Percentiles rank a stretch among this genome's conserved stretches.
Conservation (phyloP, 345 rosid genomes). For the Odontarrhena argentea region DNA sequence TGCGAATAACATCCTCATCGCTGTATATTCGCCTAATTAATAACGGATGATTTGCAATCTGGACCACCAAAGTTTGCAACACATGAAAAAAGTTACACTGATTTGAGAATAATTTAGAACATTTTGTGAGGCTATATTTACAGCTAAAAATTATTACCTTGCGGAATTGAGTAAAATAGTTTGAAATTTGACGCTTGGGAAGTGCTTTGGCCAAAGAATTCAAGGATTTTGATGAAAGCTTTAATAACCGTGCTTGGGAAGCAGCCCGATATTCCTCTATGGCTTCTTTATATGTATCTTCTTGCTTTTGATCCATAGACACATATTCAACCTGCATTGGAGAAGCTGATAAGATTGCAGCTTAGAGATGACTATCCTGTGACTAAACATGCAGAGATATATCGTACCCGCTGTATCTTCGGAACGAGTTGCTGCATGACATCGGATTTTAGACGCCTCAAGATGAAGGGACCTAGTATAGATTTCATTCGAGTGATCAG, state of each 20-base stretch:
- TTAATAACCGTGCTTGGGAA: conserved; percentile 68
- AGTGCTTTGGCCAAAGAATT: conserved; percentile 55
- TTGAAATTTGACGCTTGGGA: conserved; percentile 87
- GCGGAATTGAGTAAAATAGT: conserved; percentile 90
- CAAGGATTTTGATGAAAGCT: conserved; percentile 53
- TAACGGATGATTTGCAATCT: conserved; percentile 99
- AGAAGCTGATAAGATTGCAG: conserved; percentile 16
- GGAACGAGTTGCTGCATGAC: conserved; percentile 98
- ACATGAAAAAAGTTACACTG: not conserved
- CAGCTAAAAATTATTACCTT: conserved; percentile 54
- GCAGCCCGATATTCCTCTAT: conserved; percentile 85
- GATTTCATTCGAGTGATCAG: conserved; percentile 90
- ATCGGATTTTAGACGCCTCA: conserved; percentile 94
- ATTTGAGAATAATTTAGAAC: not conserved
- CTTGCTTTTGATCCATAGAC: conserved; percentile 75
- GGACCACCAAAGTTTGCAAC: conserved; percentile 21
- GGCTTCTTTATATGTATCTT: conserved; percentile 79
- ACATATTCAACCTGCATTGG: conserved; percentile 81
- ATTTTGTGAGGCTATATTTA: not conserved
- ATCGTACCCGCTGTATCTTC: conserved; percentile 78
- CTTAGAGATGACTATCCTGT: not conserved
- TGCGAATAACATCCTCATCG: conserved; percentile 72
- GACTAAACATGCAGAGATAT: not conserved
- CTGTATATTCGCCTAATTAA: conserved; percentile 80
- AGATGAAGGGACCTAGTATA: conserved; percentile 90